phyloP scores from a whole-genome alignment of 495 filamentous ascomycete genomes.

The Trypethelium eluteriae region DNA sequence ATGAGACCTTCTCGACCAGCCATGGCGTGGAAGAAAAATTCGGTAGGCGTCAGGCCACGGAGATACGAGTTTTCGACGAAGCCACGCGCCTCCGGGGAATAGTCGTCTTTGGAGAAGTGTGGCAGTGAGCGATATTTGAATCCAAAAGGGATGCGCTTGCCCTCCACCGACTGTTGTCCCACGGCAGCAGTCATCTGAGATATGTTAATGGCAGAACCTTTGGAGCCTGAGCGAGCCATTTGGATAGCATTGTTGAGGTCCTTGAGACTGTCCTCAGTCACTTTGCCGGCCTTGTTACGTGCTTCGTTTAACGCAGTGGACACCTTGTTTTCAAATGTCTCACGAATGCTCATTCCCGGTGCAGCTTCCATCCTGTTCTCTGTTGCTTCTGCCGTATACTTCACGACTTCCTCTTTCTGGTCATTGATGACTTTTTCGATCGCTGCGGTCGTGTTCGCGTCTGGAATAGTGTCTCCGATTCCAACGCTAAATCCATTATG shows the following conservation, averaged over 20 bases:
- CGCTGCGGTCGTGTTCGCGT: conserved; percentile 67
- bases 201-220: conserved; percentile 97
- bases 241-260: conserved; percentile 91
- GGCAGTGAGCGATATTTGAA: conserved; percentile 98
- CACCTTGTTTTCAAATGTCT: conserved; percentile 94
- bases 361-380: conserved; percentile 77
- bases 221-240: conserved; percentile 93
- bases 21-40: conserved; percentile 99
- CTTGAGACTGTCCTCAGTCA: conserved; percentile 83
- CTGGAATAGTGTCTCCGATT: conserved; percentile 96
- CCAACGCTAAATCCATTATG: conserved; percentile 97
- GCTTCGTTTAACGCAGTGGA: conserved; percentile 88
- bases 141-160: conserved; percentile 97
- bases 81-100: conserved; percentile 89
- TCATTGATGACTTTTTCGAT: conserved; percentile 70
- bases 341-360: conserved; percentile 95
- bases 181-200: conserved; percentile 98
- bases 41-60: conserved; percentile 85
- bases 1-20: conserved; percentile 99
- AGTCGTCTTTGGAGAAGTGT: conserved; percentile 98
- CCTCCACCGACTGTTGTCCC: conserved; percentile 94
- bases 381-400: conserved; percentile 67
- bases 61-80: conserved; percentile 99
- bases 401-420: conserved; percentile 71
- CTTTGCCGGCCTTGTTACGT: conserved; percentile 91